phyloP scores from a whole-genome alignment of 768 basidiomycete species.

The Leccinellum rugosiceps region DNA sequence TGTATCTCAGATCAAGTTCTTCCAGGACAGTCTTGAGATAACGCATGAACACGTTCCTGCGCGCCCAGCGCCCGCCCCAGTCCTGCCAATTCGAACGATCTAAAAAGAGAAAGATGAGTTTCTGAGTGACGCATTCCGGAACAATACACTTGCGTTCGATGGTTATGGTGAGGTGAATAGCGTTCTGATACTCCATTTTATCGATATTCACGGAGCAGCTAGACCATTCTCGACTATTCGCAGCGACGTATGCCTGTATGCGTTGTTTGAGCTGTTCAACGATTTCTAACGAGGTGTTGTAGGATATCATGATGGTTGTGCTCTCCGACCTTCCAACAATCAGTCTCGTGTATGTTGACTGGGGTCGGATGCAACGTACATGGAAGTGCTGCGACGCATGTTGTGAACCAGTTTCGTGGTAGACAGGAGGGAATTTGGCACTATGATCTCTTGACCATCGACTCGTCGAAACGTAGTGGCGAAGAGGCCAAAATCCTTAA shows the following conservation, averaged over 20 bases:
- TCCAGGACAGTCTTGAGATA: slow-evolving; percentile 67
- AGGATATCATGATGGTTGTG: slow-evolving; percentile 61
- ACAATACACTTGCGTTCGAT: slow-evolving; percentile 59
- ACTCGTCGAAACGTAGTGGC: slow-evolving; percentile 77
- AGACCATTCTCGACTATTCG: slow-evolving; percentile 75
- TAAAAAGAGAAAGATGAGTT: slow-evolving; percentile 23
- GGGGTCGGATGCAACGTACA: slow-evolving; percentile 40
- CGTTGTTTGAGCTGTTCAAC: slow-evolving; percentile 64
- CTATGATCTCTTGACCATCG: slow-evolving; percentile 77
- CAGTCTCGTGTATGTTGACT: slow-evolving; percentile 1
- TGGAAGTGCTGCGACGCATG: slow-evolving; percentile 68
- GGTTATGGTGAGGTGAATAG: slow-evolving; percentile 60
- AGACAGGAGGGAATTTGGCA: slow-evolving; percentile 71
- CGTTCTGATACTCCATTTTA: slow-evolving; percentile 77
- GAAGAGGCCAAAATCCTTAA: slow-evolving; percentile 78
- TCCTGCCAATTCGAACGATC: slow-evolving; percentile 85
- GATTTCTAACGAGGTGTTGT: slow-evolving; percentile 66
- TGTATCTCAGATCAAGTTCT: slow-evolving; percentile 70
- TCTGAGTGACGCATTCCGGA: background rate
- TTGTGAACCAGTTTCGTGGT: slow-evolving; percentile 76
- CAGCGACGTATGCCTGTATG: slow-evolving; percentile 54
- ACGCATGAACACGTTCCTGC: slow-evolving; percentile 75
- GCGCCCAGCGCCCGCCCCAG: slow-evolving; percentile 77
- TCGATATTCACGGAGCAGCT: slow-evolving; percentile 63
- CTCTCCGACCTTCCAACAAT: slow-evolving; percentile 54